A percentile compares a stretch with the other conserved stretches of the same genome.
Evolutionary conservation across 306 rosid genomes (phyloP).

Genomic region (Vicia sativa): DNA sequence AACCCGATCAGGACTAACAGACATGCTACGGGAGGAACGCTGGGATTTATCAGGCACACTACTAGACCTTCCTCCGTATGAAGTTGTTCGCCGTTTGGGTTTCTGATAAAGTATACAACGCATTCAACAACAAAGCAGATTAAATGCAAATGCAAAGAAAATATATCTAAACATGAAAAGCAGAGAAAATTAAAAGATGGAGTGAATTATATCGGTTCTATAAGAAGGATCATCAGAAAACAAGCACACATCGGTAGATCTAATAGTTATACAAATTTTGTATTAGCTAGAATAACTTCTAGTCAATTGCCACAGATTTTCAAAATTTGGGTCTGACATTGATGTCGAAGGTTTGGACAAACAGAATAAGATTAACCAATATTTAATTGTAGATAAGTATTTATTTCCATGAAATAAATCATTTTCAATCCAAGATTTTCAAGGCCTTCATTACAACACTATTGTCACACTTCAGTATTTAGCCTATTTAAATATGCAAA

Average conservation of each 20-base stretch:
- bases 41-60: slow-evolving; percentile 82
- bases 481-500: not conserved
- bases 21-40: slow-evolving; percentile 89
- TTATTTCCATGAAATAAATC: not conserved
- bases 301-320: not conserved
- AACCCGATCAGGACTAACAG: slow-evolving; percentile 86
- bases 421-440: not conserved
- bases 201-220: slow-evolving; percentile 10
- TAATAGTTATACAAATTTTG: slow-evolving; percentile 16
- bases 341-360: not conserved
- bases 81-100: slow-evolving; percentile 77
- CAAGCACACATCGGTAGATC: slow-evolving; percentile 12
- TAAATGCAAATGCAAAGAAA: slow-evolving; percentile 26
- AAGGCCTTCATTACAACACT: not conserved
- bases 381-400: slow-evolving; percentile 19
- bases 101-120: slow-evolving; percentile 56
- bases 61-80: slow-evolving; percentile 85
- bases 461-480: not conserved
- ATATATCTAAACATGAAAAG: not conserved
- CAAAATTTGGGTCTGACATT: slow-evolving; percentile 18
- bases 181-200: slow-evolving; percentile 19
- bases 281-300: not conserved
- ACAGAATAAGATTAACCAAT: slow-evolving; percentile 5
- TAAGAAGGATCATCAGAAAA: slow-evolving; percentile 10
- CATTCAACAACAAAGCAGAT: slow-evolving; percentile 31